Evolutionary conservation across 345 rosid genomes (phyloP), one percentile per base, ranked within the genome.

Genomic region (Boechera stricta): DNA sequence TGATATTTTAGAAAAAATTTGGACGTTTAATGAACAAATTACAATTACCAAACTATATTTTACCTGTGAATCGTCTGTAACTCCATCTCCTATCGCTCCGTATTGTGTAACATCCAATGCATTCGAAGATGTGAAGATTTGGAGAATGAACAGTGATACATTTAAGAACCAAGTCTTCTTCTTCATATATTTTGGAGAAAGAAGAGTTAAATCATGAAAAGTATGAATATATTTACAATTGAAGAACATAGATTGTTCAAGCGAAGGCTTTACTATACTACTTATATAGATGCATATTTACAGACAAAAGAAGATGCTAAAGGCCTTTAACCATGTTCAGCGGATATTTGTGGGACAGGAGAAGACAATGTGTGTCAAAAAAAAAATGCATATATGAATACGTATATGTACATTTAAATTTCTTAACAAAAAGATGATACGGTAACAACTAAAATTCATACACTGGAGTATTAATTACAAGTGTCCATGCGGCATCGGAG

Each of bases 31-130:
- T 33, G 64, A 47, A 16, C 44, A 57, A 41, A 64, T 15, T 33
- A 42, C 54, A 15, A 13, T 10, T 21, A 18, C 4, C 5, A 49
- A 21, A 51, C 24, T 6, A 10, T 45, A 3, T 26, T 49, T 75
- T 63, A 80, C 75, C 79, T 72, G 80, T 0, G 78, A 79, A 78
- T 57, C 64, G 4, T 78, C 60, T 64, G 76, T 77, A 64, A 64
- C 71, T 45, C 83, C 80, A 80, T 80, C 73, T 32, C 83, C 83
- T 58, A 64, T n/a, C 10, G 83, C 83, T 48, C 83, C 80, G 15
- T 6, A 74, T 58, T 75, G 79, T 64, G 52, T 80, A 56, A 80
- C 77, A 70, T 80, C 83, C 62, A 75, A 63, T 48, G 76, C 76
- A 33, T n/a, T 41, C 0, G 77, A 80, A 69, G 66, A 74, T 24